A percentile compares a stretch with the other conserved stretches of the same genome.
Evolutionary conservation across 208 protist species (phyloP).

Genomic region (Phytomonas sp.): DNA sequence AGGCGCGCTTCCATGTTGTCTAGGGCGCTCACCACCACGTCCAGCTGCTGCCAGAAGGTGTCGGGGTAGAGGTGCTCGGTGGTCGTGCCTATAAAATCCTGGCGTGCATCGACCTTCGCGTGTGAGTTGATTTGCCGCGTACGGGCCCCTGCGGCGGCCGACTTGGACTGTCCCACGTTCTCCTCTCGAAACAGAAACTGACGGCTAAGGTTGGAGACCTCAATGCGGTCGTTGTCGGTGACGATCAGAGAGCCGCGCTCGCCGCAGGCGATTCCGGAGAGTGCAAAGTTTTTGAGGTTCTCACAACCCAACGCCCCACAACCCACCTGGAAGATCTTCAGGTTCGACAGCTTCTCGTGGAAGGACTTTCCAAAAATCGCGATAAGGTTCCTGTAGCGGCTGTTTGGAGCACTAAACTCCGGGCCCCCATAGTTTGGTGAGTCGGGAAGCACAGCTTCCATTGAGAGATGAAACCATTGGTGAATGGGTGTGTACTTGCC

Average conservation of each 20-base stretch:
- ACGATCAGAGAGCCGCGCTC: constrained; percentile 81
- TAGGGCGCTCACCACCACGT: constrained; percentile 97
- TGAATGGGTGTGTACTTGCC: constrained; percentile 95
- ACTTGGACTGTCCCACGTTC: constrained; percentile 96
- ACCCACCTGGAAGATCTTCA: constrained; percentile 95
- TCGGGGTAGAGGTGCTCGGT: constrained; percentile 96
- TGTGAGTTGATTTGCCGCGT: constrained; percentile 95
- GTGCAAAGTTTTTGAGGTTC: constrained; percentile 98
- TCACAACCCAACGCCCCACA: constrained; percentile 98
- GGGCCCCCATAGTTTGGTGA: constrained; percentile 1
- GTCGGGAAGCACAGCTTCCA: constrained; percentile 64
- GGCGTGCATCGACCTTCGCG: constrained; percentile 63
- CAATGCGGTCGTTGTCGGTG: constrained; percentile 99
- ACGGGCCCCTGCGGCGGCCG: constrained; percentile 84
- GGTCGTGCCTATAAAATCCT: constrained; percentile 91
- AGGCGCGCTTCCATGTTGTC: constrained; percentile 98
- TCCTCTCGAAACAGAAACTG: constrained; percentile 99
- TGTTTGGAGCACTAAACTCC: constrained; percentile 37
- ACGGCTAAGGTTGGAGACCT: constrained; percentile 98
- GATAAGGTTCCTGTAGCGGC: constrained; percentile 72
- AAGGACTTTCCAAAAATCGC: constrained; percentile 73
- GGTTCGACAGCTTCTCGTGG: constrained; percentile 44
- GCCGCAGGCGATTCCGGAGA: constrained; percentile 95
- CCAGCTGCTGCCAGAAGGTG: constrained; percentile 93
- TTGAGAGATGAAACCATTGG: constrained; percentile 95